A percentile compares a stretch with the other conserved stretches of the same genome.
Evolutionary conservation across 805 yeast genomes (phyloP).

Genomic region (Zygosaccharomyces pseudorouxii): DNA sequence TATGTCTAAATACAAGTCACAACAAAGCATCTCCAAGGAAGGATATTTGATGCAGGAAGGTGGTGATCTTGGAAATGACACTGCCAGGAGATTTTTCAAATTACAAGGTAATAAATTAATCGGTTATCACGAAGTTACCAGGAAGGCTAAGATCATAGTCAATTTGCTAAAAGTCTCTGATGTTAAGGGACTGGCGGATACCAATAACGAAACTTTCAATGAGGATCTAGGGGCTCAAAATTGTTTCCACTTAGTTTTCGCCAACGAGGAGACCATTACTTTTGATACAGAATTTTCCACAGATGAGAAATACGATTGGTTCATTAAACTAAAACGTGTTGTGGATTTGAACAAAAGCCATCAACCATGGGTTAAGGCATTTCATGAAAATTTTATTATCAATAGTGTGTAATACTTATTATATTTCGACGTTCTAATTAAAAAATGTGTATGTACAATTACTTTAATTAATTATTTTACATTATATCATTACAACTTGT

Average conservation of each 20-base stretch:
- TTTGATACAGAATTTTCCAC: constrained; percentile 72
- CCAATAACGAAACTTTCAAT: constrained; percentile 53
- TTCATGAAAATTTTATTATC: constrained; percentile 23
- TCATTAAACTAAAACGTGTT: constrained; percentile 50
- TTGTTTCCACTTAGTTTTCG: constrained; percentile 69
- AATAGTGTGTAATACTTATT: constrained; percentile 4
- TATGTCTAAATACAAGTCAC: constrained; percentile 37
- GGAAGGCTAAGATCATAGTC: constrained; percentile 68
- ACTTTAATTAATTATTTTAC: background rate
- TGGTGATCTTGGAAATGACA: constrained; percentile 66
- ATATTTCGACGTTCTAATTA: constrained; percentile 5
- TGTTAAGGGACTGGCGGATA: constrained; percentile 34
- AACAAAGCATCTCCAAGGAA: constrained; percentile 40
- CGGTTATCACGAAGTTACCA: constrained; percentile 69
- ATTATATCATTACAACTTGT: background rate
- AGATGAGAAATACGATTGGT: constrained; percentile 63
- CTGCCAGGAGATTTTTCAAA: constrained; percentile 72
- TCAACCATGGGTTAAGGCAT: constrained; percentile 56
- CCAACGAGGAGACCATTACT: constrained; percentile 75
- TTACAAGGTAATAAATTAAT: constrained; percentile 65
- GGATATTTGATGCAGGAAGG: constrained; percentile 87
- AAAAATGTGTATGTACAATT: background rate
- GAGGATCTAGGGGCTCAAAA: constrained; percentile 66
- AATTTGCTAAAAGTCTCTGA: constrained; percentile 63
- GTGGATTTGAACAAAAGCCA: constrained; percentile 53